Conservation (phyloP, 352 stramenopile genomes). For the Pythium diclinum region DNA sequence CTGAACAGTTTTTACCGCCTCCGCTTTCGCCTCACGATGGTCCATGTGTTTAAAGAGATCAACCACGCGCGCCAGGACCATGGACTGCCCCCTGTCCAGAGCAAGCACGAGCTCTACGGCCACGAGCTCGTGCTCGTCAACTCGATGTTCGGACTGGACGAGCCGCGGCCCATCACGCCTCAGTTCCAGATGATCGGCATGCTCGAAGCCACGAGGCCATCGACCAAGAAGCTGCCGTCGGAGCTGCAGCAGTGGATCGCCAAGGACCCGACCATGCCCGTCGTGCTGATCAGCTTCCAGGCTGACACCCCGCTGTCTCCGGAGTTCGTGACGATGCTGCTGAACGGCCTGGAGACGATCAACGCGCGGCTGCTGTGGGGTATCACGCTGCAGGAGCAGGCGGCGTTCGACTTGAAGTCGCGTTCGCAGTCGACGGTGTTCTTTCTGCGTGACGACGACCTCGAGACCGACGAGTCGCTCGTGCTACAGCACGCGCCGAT, state of each 20-base stretch:
- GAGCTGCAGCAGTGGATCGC: conserved; percentile 22
- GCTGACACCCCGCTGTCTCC: conserved; percentile 44
- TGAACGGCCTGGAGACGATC: conserved; percentile 55
- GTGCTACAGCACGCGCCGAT: conserved; percentile 37
- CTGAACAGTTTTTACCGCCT: conserved; percentile 76
- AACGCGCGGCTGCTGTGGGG: conserved; percentile 57
- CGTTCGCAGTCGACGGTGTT: conserved; percentile 46
- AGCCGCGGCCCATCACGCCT: conserved; percentile 65
- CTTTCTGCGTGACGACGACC: conserved; percentile 35
- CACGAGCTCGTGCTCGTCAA: conserved; percentile 74
- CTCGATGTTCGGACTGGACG: conserved; percentile 81
- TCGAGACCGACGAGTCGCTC: conserved; percentile 42
- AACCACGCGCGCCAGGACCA: conserved; percentile 54
- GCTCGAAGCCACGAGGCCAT: conserved; percentile 34
- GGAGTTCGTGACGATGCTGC: conserved; percentile 48
- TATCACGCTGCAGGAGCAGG: conserved; percentile 51
- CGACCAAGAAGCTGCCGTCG: conserved; percentile 12
- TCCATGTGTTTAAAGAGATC: conserved; percentile 62
- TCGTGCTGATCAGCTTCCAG: conserved; percentile 65
- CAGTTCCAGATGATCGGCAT: conserved; percentile 78
- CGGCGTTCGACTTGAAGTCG: conserved; percentile 53
- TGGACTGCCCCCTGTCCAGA: conserved; percentile 43
- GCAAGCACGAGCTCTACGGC: conserved; percentile 54
- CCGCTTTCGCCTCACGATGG: conserved; percentile 62
- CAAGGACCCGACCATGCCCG: conserved; percentile 13